phyloP scores from a whole-genome alignment of 371 early-diverging fungal species.

The Blastocladiella emersonii region DNA sequence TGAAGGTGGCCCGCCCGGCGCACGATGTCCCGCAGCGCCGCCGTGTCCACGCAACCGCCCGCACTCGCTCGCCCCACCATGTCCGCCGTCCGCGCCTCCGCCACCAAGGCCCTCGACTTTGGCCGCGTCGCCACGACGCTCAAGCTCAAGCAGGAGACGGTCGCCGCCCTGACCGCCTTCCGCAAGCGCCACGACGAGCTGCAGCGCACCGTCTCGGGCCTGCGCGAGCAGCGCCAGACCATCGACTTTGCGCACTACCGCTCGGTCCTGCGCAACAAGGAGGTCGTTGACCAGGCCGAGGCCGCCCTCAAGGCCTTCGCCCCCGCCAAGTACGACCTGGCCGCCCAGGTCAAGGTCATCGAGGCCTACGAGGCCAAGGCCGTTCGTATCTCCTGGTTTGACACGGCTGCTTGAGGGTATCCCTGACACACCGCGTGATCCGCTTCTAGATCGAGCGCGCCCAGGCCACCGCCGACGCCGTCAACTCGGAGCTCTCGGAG shows the following conservation, averaged over 20 bases:
- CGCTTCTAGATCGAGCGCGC: conserved; percentile 63
- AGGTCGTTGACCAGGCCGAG: conserved; percentile 77
- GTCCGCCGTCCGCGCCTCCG: conserved; percentile 43
- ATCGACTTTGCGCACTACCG: conserved; percentile 84
- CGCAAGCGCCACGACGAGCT: conserved; percentile 90
- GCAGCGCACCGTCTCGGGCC: conserved; percentile 60
- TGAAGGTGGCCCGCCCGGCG: no score
- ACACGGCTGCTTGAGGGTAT: not conserved
- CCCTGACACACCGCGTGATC: not conserved
- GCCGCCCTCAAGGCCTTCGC: conserved; percentile 58
- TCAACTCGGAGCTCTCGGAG: conserved; percentile 71
- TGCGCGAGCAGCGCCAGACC: conserved; percentile 62
- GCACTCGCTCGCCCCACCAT: conserved; percentile 14
- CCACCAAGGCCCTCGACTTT: conserved; percentile 65
- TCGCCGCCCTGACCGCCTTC: conserved; percentile 71
- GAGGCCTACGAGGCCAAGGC: conserved; percentile 79
- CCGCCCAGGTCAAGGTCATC: conserved; percentile 73
- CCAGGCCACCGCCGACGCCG: conserved; percentile 64
- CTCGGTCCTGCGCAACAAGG: conserved; percentile 70
- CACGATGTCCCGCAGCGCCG: no score
- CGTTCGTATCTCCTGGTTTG: conserved; percentile 31
- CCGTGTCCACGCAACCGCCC: not conserved
- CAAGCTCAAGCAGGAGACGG: conserved; percentile 71
- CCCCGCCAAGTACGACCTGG: conserved; percentile 68
- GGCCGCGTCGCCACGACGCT: conserved; percentile 66